Base-by-base conservation (phyloP, 192 early-diverging fungal genomes). In the Kickxella alabastrina region DNA sequence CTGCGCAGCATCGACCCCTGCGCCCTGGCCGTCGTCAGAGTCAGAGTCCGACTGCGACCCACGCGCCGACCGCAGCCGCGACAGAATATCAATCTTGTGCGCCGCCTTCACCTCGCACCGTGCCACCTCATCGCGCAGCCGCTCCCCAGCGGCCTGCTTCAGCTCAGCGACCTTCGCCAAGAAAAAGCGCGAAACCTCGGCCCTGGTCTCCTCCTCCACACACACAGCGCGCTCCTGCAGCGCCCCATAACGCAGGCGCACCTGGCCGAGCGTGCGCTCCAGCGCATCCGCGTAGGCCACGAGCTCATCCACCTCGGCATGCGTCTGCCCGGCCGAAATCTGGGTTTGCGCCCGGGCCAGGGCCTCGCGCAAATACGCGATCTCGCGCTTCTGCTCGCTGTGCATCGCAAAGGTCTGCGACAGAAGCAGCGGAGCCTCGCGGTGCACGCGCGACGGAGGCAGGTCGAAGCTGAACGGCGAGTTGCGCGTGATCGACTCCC, bases 131-230 rank as follows among this genome's bases (percentile, higher is more conserved):
- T 78, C 68, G 6, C 51, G 53, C 23, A 78, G 64, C 21, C 68
- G 68, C 22, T 63, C 60, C 2, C 44, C 65, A 8, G 77, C 62
- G 13, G 61, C 59, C 2, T 55, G 49, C 54, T 82, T 69, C 42
- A 82, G 59, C 21, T 73, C 67, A 15, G 60, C 59, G 22, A 84
- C 52, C 41, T 77, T 69, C 14, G 12, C 37, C 26, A 75, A 45
- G 35, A 78, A 78, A 25, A 80, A 79, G 22, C 29, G 42, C 0
- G 75, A 40, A n/a, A 80, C 66, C 53, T 82, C 77, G 9, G 71
- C 67, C 10, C 83, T 74, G 21, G 80, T 77, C 24, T 75, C 76
- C n/a, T 68, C 45, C 53, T 84, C 83, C 26, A 84, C 68, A 17
- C 59, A 52, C 12, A 78, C 52, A 38, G 56, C 65, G n/a, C 73